Base-by-base conservation (phyloP, 164 flowering plant species). In the Stephania japonica region DNA sequence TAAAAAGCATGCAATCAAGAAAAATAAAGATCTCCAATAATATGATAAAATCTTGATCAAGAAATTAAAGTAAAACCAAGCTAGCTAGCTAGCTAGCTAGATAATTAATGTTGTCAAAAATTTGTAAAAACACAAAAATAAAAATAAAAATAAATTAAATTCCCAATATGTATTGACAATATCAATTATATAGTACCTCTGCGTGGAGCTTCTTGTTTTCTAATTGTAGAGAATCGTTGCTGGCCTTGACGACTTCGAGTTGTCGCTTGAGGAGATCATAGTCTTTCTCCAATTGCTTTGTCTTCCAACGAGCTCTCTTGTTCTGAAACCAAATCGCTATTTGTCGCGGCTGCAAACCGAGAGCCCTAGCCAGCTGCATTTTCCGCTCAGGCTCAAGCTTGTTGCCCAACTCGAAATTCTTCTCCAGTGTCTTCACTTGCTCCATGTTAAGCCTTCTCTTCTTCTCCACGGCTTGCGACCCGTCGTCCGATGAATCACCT, bases 351-450 rank as follows among this genome's bases (percentile, higher is more conserved):
- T 89, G 97, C 62, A 92, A 82, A 6, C 93, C 93, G 44, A 92
- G 91, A 64, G 91, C 88, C 63, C 87, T 79, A 59, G 97, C 92
- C 68, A 92, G 81, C 86, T 92, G 91, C 89, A 89, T 81, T 83
- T 92, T 92, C 77, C 97, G 87, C 83, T 90, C 95, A 4, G 97
- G 97, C 78, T 90, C 95, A 64, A 92, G 91, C 85, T 92, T 92
- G 84, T 90, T 92, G 0, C 91, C 93, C 83, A 89, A 56, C 83
- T 92, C 95, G 71, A 92, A 90, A 75, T 86, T 90, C 84, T 88
- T 92, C 85, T 92, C 97, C 38, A 92, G 84, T 19, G 93, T 88
- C 80, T 85, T 92, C 78, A 90, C 92, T 65, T 92, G 95, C 42
- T 89, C 94, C 87, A 87, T 83, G 80, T 86, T 91, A 0, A 90